phyloP scores from a whole-genome alignment of 2,329 filamentous ascomycete species.

The Arthrinium phaeospermum region DNA sequence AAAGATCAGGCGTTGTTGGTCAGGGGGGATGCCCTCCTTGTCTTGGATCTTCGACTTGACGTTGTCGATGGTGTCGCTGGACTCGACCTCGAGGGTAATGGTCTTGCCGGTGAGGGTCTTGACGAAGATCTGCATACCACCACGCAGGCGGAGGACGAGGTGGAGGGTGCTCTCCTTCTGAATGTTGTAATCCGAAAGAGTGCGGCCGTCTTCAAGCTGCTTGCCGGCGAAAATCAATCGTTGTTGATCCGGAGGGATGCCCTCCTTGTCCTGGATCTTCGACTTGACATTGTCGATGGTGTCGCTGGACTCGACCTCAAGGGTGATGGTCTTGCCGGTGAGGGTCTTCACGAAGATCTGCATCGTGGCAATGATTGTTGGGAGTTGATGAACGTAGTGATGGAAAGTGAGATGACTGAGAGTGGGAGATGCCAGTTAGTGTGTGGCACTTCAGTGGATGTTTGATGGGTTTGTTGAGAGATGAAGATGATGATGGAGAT shows the following conservation, averaged over 20 bases:
- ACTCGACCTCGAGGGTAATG: slow-evolving; percentile 90
- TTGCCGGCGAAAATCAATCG: slow-evolving; percentile 93
- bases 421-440: slow-evolving; percentile 23
- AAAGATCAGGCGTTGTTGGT: slow-evolving; percentile 96
- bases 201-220: slow-evolving; percentile 91
- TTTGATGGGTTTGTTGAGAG: slow-evolving; percentile 26
- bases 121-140: slow-evolving; percentile 98
- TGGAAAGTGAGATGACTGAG: slow-evolving; percentile 24
- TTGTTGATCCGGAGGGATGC: slow-evolving; percentile 93
- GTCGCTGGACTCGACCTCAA: slow-evolving; percentile 87
- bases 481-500: slow-evolving; percentile 29
- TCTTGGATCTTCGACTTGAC: slow-evolving; percentile 98
- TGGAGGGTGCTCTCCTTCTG: slow-evolving; percentile 89
- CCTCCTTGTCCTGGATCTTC: slow-evolving; percentile 94
- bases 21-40: slow-evolving; percentile 95
- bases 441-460: slow-evolving; percentile 26
- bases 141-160: slow-evolving; percentile 79
- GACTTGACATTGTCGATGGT: slow-evolving; percentile 94
- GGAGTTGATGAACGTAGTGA: slow-evolving; percentile 30
- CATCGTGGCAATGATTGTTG: slow-evolving; percentile 61
- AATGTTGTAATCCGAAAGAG: slow-evolving; percentile 94
- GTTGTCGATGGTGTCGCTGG: slow-evolving; percentile 91
- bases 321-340: slow-evolving; percentile 91
- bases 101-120: slow-evolving; percentile 93
- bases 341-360: slow-evolving; percentile 86